Conservation (phyloP, 1,284 basidiomycete genomes). For the Ustilago xerochloae region DNA sequence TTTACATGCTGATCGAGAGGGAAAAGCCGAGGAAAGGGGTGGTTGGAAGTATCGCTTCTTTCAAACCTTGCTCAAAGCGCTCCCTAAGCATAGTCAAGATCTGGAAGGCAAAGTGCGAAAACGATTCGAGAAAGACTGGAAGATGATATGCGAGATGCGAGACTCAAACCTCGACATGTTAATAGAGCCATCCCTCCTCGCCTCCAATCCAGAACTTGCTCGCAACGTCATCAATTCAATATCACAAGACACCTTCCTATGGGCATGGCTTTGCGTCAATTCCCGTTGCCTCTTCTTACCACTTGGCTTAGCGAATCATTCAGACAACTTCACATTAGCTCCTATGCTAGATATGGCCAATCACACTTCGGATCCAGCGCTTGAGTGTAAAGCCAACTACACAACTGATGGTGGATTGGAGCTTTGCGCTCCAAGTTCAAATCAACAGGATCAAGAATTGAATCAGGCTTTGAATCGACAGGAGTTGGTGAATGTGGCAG, state of each 20-base stretch:
- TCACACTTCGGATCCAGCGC: conserved; percentile 47
- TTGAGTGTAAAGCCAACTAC: conserved; percentile 56
- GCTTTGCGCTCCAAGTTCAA: conserved; percentile 39
- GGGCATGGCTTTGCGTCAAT: conserved; percentile 63
- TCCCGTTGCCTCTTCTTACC: conserved; percentile 62
- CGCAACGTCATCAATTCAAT: conserved; percentile 5
- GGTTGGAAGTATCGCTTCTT: conserved; percentile 19
- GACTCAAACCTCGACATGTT: conserved; percentile 9
- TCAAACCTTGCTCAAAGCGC: conserved; percentile 19
- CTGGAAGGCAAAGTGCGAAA: conserved; percentile 21
- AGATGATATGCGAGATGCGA: conserved; percentile 8
- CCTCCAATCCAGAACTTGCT: conserved; percentile 6
- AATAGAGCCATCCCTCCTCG: conserved; percentile 14
- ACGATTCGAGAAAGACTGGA: conserved; percentile 54
- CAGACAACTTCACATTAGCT: conserved; percentile 64
- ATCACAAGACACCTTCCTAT: conserved; percentile 25
- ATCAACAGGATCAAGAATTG: neutral
- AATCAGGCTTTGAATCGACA: neutral
- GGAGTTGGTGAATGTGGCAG: too few species aligned
- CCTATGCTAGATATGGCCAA: conserved; percentile 67
- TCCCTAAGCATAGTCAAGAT: conserved; percentile 28
- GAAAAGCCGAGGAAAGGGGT: neutral
- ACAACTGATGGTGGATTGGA: conserved; percentile 41
- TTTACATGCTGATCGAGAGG: conserved; percentile 1
- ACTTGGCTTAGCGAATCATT: conserved; percentile 48